phyloP scores from a whole-genome alignment of 2,329 filamentous ascomycete species.

The Daldinia sp. region DNA sequence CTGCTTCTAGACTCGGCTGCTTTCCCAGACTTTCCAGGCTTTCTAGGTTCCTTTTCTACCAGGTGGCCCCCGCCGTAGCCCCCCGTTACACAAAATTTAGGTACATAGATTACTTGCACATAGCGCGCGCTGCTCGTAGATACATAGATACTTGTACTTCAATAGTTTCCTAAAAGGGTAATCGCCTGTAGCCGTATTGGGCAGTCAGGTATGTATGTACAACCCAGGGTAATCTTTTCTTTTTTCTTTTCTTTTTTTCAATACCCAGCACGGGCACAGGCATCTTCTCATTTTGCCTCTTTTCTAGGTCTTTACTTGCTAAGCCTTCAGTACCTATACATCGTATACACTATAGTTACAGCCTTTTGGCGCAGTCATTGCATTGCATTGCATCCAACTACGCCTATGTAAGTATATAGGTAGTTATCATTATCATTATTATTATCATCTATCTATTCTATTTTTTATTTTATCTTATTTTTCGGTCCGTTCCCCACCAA shows the following conservation, averaged over 20 bases:
- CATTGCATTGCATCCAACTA: not conserved
- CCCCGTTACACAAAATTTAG: constrained; percentile 23
- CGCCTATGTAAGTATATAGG: not conserved
- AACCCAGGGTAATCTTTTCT: not conserved
- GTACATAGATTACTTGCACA: not conserved
- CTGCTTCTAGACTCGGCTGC: constrained; percentile 28
- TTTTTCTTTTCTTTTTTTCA: not conserved
- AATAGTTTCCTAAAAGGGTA: not conserved
- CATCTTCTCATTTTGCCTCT: not conserved
- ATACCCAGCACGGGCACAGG: too few relatives aligned
- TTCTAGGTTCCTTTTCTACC: not conserved
- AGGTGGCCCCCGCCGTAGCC: not conserved
- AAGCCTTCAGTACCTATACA: not conserved
- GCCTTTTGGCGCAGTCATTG: not conserved
- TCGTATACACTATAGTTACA: too few relatives aligned
- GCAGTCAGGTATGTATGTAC: not conserved
- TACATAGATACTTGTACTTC: not conserved
- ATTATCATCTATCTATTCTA: too few relatives aligned
- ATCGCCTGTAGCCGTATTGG: not conserved
- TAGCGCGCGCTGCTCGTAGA: not conserved
- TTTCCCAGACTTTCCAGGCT: constrained; percentile 1
- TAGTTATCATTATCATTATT: too few relatives aligned
- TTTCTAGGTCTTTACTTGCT: not conserved
- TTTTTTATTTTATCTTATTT: constrained; percentile 8
- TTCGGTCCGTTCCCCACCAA: constrained; percentile 21